A percentile compares a stretch with the other conserved stretches of the same genome.
phyloP scores from a whole-genome alignment of 2,329 filamentous ascomycete species.

The Cordyceps tenuipes region DNA sequence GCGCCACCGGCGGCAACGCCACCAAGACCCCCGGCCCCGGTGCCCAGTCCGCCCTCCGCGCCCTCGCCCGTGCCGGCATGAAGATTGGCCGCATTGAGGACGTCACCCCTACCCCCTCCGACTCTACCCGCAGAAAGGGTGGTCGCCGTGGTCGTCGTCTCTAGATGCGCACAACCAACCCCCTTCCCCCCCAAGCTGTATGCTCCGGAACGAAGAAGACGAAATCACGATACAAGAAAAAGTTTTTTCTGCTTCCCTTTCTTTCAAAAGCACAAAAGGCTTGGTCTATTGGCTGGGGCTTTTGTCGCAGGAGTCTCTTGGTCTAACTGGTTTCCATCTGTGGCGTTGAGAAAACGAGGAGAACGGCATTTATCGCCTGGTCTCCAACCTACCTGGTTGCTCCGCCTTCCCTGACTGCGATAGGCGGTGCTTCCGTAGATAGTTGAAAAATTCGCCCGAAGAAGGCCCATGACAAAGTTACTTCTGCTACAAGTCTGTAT shows the following conservation, averaged over 20 bases:
- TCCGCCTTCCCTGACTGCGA: slow-evolving; percentile 24
- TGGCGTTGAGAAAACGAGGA: slow-evolving; percentile 64
- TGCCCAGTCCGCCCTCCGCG: slow-evolving; percentile 97
- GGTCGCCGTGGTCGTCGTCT: slow-evolving; percentile 99
- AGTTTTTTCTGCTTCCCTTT: neutral
- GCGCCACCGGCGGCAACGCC: slow-evolving; percentile 98
- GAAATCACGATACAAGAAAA: neutral
- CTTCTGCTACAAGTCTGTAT: slow-evolving; percentile 21
- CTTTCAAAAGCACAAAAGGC: neutral
- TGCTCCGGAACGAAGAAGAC: slow-evolving; percentile 2
- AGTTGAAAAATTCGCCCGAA: slow-evolving; percentile 36
- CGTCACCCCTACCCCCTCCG: slow-evolving; percentile 96
- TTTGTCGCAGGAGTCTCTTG: slow-evolving; percentile 26
- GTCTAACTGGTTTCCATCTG: slow-evolving; percentile 43
- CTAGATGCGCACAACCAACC: slow-evolving; percentile 34
- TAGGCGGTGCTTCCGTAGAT: slow-evolving; percentile 27
- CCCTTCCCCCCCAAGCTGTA: neutral
- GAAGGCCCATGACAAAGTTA: slow-evolving; percentile 33
- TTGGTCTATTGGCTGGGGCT: slow-evolving; percentile 10
- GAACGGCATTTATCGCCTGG: slow-evolving; percentile 60
- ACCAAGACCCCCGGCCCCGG: slow-evolving; percentile 99
- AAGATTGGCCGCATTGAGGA: slow-evolving; percentile 99
- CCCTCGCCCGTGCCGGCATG: slow-evolving; percentile 98
- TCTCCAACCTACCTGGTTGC: slow-evolving; percentile 49
- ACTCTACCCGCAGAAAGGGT: slow-evolving; percentile 99